Conservation (phyloP, 2,329 filamentous ascomycete species). For the Fusarium siculi region DNA sequence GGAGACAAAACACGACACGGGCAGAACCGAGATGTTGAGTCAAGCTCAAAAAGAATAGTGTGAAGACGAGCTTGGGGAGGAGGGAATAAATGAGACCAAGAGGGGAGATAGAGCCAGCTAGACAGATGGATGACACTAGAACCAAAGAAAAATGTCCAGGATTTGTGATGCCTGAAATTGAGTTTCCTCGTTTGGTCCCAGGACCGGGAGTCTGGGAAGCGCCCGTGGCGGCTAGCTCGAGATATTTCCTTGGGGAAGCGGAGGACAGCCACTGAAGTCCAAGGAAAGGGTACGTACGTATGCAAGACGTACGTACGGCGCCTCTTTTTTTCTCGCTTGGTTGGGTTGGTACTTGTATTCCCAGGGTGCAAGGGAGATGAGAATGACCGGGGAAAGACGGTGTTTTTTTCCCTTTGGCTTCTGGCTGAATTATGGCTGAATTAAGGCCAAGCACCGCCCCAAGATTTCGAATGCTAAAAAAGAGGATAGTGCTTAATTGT, state of each 20-base stretch:
- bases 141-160: conserved; percentile 31
- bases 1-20: conserved; percentile 13
- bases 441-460: conserved; percentile 7
- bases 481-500: conserved; percentile 22
- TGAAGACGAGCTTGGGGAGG: conserved; percentile 8
- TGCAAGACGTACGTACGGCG: conserved; percentile 11
- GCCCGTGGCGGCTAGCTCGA: conserved; percentile 42
- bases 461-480: conserved; percentile 29
- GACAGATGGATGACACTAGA: conserved; percentile 17
- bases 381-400: conserved; percentile 9
- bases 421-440: conserved; percentile 19
- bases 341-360: not conserved
- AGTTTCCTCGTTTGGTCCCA: conserved; percentile 39
- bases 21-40: conserved; percentile 14
- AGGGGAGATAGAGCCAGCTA: conserved; percentile 19
- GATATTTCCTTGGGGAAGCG: conserved; percentile 37
- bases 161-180: conserved; percentile 42
- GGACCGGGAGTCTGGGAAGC: conserved; percentile 42
- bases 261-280: conserved; percentile 17
- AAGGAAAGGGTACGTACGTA: not conserved
- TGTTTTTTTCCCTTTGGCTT: conserved; percentile 22
- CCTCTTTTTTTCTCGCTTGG: conserved; percentile 5
- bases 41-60: conserved; percentile 20
- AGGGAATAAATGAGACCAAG: conserved; percentile 24
- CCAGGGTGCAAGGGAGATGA: not conserved